These are phyloP conservation scores for Chalaropsis thielavioides DNA, from an alignment of 2,329 filamentous ascomycete genomes.

Conservation along the genomic window DNA sequence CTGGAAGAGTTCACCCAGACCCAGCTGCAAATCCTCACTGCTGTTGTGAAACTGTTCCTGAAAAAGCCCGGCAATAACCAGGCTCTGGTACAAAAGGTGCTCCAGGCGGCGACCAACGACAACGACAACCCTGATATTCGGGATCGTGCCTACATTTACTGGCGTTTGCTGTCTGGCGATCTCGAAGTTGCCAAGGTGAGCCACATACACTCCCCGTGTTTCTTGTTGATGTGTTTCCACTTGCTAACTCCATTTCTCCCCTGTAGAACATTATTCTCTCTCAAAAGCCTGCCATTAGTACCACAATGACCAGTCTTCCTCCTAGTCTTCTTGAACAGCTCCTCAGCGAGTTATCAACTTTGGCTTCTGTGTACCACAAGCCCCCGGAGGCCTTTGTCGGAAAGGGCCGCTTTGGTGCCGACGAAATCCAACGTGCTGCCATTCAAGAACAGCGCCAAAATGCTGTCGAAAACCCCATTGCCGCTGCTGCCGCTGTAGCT, in stretches of 20 bases:
- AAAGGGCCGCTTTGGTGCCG: constrained; percentile 83
- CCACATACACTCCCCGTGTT: background rate
- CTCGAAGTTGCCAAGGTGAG: constrained; percentile 72
- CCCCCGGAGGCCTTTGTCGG: constrained; percentile 96
- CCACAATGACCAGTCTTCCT: constrained; percentile 83
- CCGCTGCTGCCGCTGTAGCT: constrained; percentile 56
- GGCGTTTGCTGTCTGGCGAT: constrained; percentile 87
- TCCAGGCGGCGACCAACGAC: constrained; percentile 82
- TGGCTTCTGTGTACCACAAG: constrained; percentile 97
- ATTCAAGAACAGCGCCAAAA: constrained; percentile 94
- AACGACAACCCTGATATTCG: constrained; percentile 97
- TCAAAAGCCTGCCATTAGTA: constrained; percentile 84
- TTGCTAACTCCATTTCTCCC: background rate
- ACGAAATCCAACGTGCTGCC: constrained; percentile 85
- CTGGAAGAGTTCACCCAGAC: constrained; percentile 96
- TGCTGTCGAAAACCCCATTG: constrained; percentile 84
- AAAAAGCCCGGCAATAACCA: constrained; percentile 93
- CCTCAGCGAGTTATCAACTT: constrained; percentile 79
- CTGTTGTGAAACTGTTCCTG: constrained; percentile 91
- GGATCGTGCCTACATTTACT: constrained; percentile 95
- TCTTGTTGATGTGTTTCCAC: background rate
- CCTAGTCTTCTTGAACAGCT: constrained; percentile 73
- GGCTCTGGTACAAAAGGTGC: constrained; percentile 79
- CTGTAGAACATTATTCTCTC: constrained; percentile 67
- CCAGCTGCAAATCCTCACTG: constrained; percentile 94